A percentile compares a stretch with the other conserved stretches of the same genome.
Conservation (phyloP, 2,329 filamentous ascomycete genomes). For the Pestalotiopsis sp. region DNA sequence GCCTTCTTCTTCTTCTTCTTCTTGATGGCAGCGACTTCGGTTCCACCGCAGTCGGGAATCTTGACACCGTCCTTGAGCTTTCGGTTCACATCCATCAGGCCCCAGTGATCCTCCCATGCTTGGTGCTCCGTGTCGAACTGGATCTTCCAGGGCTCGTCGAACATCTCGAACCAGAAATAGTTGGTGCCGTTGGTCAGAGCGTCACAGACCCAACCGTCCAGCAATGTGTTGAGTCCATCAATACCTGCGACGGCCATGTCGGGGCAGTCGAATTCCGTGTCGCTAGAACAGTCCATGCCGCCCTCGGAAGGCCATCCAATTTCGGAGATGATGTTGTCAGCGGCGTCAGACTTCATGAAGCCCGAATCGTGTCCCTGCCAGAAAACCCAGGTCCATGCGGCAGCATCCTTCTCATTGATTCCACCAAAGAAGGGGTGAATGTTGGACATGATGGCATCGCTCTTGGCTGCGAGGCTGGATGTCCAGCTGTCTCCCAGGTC, state of each 20-base stretch:
- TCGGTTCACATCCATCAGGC: constrained; percentile 82
- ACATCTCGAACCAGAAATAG: constrained; percentile 97
- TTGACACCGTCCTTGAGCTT: constrained; percentile 82
- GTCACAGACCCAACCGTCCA: constrained; percentile 83
- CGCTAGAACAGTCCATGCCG: constrained; percentile 74
- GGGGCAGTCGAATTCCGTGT: constrained; percentile 55
- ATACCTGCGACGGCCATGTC: constrained; percentile 78
- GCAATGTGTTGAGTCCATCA: constrained; percentile 80
- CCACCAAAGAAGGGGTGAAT: constrained; percentile 96
- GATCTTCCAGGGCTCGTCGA: constrained; percentile 96
- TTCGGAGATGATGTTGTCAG: constrained; percentile 82
- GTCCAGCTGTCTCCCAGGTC: constrained; percentile 92
- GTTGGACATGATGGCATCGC: constrained; percentile 94
- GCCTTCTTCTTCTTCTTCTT: background rate
- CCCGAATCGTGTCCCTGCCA: constrained; percentile 72
- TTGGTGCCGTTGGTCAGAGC: constrained; percentile 81
- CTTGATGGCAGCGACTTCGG: constrained; percentile 50
- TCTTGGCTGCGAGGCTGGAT: constrained; percentile 64
- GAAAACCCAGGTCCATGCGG: constrained; percentile 81
- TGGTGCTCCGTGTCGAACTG: constrained; percentile 68
- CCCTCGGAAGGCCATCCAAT: constrained; percentile 89
- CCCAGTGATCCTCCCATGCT: constrained; percentile 96
- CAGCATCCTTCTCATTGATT: constrained; percentile 67
- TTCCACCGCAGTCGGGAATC: constrained; percentile 85
- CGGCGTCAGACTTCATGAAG: constrained; percentile 64